A percentile compares a stretch with the other conserved stretches of the same genome.
These are phyloP conservation scores for Fagopyrum esculentum DNA, from an alignment of 148 eudicot species.

Conservation along the genomic window DNA sequence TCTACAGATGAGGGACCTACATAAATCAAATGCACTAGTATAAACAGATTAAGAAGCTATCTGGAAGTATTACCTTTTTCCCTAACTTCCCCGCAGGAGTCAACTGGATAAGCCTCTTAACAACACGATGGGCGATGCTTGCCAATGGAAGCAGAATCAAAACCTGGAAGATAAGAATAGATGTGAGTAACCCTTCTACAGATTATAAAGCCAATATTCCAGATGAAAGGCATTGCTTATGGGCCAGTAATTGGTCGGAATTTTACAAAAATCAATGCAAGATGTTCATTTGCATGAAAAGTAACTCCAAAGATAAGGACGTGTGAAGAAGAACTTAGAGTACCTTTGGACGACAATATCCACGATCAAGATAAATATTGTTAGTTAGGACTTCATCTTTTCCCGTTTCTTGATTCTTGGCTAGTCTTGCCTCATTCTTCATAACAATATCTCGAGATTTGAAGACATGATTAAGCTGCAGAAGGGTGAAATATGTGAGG, in stretches of 20 bases:
- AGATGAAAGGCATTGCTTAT: neutral
- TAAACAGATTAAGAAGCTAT: neutral
- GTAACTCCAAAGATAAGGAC: neutral
- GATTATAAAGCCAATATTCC: neutral
- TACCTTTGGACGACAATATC: conserved; percentile 95
- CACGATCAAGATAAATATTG: conserved; percentile 67
- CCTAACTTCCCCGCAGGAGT: conserved; percentile 35
- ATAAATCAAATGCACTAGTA: neutral
- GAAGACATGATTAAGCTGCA: conserved; percentile 84
- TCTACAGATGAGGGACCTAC: neutral
- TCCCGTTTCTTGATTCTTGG: conserved; percentile 37
- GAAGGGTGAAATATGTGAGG: neutral
- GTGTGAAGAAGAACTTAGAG: conserved; percentile 5
- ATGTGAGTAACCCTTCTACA: conserved; percentile 2
- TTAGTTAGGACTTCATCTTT: conserved; percentile 35
- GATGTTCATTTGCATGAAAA: neutral
- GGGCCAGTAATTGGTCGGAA: neutral
- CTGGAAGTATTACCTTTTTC: conserved; percentile 48
- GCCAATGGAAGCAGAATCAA: conserved; percentile 76
- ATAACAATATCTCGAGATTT: conserved; percentile 59
- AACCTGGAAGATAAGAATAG: conserved; percentile 38
- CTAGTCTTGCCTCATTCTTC: conserved; percentile 68
- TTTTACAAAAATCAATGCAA: neutral
- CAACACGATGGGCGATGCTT: conserved; percentile 73
- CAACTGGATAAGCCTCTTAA: conserved; percentile 71